A percentile compares a stretch with the other conserved stretches of the same genome.
These are phyloP conservation scores for Ophiocordyceps sinensis DNA, from an alignment of 2,329 filamentous ascomycete genomes.

Conservation along the genomic window DNA sequence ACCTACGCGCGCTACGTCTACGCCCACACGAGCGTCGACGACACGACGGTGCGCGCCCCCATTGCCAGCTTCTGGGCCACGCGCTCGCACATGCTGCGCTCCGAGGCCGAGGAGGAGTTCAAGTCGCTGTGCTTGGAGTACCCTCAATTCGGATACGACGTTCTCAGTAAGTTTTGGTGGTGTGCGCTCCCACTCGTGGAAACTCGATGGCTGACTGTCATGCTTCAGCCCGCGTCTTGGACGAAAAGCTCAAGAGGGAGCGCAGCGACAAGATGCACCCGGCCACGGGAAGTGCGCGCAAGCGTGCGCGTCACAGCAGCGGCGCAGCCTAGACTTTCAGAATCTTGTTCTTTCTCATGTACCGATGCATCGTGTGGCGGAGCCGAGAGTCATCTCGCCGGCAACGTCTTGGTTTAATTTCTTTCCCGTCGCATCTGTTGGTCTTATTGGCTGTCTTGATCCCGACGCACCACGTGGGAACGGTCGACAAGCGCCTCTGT, in stretches of 20 bases:
- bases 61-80: slow-evolving; percentile 87
- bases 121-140: slow-evolving; percentile 72
- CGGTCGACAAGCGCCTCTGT: no score
- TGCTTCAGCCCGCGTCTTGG: slow-evolving; percentile 41
- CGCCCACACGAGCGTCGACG: slow-evolving; percentile 54
- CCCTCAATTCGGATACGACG: slow-evolving; percentile 86
- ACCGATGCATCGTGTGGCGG: no score
- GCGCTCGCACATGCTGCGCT: slow-evolving; percentile 62
- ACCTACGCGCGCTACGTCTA: slow-evolving; percentile 87
- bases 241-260: slow-evolving; percentile 53
- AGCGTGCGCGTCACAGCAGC: slow-evolving; percentile 40
- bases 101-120: slow-evolving; percentile 81
- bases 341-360: no score
- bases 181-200: not conserved
- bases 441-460: no score
- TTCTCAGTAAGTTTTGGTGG: slow-evolving; percentile 50
- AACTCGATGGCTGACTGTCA: not conserved
- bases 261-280: slow-evolving; percentile 45
- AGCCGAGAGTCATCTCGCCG: no score
- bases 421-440: no score
- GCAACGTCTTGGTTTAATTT: no score
- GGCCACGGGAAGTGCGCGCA: slow-evolving; percentile 33
- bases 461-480: no score
- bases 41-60: slow-evolving; percentile 61
- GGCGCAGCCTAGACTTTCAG: slow-evolving; percentile 5